A percentile compares a stretch with the other conserved stretches of the same genome.
Conservation (phyloP, 495 filamentous ascomycete species). For the Aspergillus biplanus region DNA sequence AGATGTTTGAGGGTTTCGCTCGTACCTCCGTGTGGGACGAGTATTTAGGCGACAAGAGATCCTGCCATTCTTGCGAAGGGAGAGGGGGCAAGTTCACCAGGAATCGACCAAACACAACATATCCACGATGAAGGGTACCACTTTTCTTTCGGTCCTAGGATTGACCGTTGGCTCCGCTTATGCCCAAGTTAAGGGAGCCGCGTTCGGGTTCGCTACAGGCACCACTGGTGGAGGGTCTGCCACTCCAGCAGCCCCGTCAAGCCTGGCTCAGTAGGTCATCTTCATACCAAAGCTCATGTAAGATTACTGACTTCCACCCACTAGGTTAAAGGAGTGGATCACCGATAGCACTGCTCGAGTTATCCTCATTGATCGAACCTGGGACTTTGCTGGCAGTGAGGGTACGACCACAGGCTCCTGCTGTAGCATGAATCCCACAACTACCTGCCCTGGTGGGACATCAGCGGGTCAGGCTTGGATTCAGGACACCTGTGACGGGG, state of each 20-base stretch:
- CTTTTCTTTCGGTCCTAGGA: not conserved
- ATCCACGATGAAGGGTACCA: not conserved
- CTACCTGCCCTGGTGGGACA: slow-evolving; percentile 21
- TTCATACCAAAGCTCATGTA: no score
- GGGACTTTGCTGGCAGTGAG: slow-evolving; percentile 33
- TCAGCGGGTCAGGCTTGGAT: slow-evolving; percentile 21
- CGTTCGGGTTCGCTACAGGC: slow-evolving; percentile 52
- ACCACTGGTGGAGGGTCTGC: slow-evolving; percentile 55
- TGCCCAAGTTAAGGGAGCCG: slow-evolving; percentile 40
- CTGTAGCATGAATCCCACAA: slow-evolving; percentile 21
- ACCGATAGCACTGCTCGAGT: slow-evolving; percentile 41
- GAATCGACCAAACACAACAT: not conserved
- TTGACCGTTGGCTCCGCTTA: slow-evolving; percentile 5
- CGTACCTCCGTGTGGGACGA: not conserved
- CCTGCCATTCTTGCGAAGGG: not conserved
- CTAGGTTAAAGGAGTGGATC: slow-evolving; percentile 15
- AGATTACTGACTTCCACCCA: not conserved
- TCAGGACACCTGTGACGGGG: slow-evolving; percentile 18
- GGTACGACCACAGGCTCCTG: slow-evolving; percentile 27
- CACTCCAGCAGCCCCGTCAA: slow-evolving; percentile 42
- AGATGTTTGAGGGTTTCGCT: not conserved
- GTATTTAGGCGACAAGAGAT: not conserved
- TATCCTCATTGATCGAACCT: slow-evolving; percentile 42
- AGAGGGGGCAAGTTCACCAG: no score
- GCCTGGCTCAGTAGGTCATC: slow-evolving; percentile 24